Evolutionary conservation across 2,329 filamentous ascomycete genomes (phyloP).

Genomic region (Emmonsia crescens): DNA sequence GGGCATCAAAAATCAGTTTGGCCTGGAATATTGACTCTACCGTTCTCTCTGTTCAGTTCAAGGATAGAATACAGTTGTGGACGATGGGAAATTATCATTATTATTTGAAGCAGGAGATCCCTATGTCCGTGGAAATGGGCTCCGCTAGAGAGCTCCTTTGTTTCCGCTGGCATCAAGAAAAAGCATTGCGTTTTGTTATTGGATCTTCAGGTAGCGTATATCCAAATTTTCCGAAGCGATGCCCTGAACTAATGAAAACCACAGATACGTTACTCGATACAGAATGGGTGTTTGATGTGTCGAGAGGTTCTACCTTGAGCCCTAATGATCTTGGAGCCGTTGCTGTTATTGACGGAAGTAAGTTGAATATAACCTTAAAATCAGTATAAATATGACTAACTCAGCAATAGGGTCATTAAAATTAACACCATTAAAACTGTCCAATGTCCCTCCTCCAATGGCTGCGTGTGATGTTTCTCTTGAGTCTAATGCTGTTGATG

Average conservation of each 20-base stretch:
- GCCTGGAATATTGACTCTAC: constrained; percentile 90
- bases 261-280: constrained; percentile 44
- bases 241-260: constrained; percentile 1
- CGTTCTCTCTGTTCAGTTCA: constrained; percentile 70
- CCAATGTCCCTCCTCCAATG: constrained; percentile 90
- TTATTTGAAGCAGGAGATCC: constrained; percentile 88
- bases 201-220: constrained; percentile 38
- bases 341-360: constrained; percentile 71
- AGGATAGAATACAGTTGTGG: constrained; percentile 78
- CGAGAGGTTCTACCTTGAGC: constrained; percentile 56
- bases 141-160: constrained; percentile 17
- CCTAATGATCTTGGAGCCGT: constrained; percentile 71
- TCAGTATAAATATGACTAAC: constrained; percentile 11
- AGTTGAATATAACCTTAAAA: constrained; percentile 18
- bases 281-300: constrained; percentile 58
- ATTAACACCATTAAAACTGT: constrained; percentile 70
- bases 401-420: constrained; percentile 50
- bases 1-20: constrained; percentile 52
- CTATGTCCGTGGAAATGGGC: constrained; percentile 25
- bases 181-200: constrained; percentile 56
- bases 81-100: constrained; percentile 97
- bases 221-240: background rate
- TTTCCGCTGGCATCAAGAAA: constrained; percentile 73
- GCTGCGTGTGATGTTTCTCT: constrained; percentile 62
- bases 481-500: constrained; percentile 56